Percentiles rank a stretch among this genome's conserved stretches.
phyloP scores from a whole-genome alignment of 495 filamentous ascomycete species.

The Geoglossum glabrum region DNA sequence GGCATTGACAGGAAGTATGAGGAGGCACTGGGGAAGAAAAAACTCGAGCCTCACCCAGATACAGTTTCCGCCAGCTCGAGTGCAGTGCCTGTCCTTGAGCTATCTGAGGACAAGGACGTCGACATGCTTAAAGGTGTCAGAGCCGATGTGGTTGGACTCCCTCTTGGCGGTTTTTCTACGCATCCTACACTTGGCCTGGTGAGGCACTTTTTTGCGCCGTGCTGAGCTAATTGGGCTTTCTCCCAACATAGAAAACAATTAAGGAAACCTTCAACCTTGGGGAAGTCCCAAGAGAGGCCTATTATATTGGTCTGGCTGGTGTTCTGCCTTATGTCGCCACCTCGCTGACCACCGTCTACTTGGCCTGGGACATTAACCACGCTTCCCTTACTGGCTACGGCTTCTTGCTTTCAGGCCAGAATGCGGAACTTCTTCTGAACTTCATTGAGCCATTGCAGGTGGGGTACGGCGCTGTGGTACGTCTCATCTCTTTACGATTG shows the following conservation, averaged over 20 bases:
- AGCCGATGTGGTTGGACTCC: conserved; percentile 46
- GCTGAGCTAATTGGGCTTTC: background rate
- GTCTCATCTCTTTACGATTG: conserved; percentile 11
- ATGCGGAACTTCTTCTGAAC: conserved; percentile 52
- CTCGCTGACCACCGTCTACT: conserved; percentile 67
- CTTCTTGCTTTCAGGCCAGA: conserved; percentile 45
- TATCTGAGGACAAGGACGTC: conserved; percentile 23
- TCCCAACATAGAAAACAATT: conserved; percentile 42
- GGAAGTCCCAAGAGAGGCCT: conserved; percentile 61
- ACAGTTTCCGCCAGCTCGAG: conserved; percentile 35
- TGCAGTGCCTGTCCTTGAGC: conserved; percentile 32
- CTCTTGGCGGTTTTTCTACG: background rate
- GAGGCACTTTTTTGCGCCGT: background rate
- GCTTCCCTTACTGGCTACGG: conserved; percentile 36
- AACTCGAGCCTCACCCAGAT: conserved; percentile 34
- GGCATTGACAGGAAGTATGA: conserved; percentile 32
- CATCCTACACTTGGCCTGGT: background rate
- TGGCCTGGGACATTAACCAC: conserved; percentile 63
- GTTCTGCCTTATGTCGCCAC: conserved; percentile 81
- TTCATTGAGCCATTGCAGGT: conserved; percentile 80
- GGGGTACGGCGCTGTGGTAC: conserved; percentile 77
- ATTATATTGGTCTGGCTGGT: conserved; percentile 68
- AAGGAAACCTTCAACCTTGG: conserved; percentile 70
- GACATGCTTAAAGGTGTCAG: conserved; percentile 52
- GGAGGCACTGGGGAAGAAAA: conserved; percentile 25